phyloP scores from a whole-genome alignment of 1,284 basidiomycete species.

The Sporisorium iseilematis-ciliati region DNA sequence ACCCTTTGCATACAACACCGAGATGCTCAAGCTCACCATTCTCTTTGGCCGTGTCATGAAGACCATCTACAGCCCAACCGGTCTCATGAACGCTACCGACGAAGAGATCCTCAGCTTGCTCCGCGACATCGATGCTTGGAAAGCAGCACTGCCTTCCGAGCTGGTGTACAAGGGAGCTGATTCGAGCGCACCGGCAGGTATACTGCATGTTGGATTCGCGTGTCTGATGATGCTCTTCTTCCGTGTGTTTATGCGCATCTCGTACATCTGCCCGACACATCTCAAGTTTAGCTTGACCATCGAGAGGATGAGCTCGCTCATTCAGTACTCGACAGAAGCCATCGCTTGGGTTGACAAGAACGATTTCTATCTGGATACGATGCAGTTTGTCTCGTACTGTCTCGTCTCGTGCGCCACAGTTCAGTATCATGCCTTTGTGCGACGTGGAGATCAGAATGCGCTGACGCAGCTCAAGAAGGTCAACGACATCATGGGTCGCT shows the following conservation, averaged over 20 bases:
- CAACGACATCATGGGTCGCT: conserved; percentile 41
- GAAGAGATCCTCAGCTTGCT: conserved; percentile 62
- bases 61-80: conserved; percentile 67
- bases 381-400: conserved; percentile 61
- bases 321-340: conserved; percentile 55
- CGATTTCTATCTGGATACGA: conserved; percentile 63
- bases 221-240: conserved; percentile 66
- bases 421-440: conserved; percentile 63
- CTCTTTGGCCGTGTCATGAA: conserved; percentile 67
- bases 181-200: conserved; percentile 54
- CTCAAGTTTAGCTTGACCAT: conserved; percentile 65
- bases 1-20: conserved; percentile 65
- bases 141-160: conserved; percentile 52
- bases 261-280: conserved; percentile 64
- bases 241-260: conserved; percentile 66
- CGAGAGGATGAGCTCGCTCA: conserved; percentile 62
- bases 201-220: conserved; percentile 59
- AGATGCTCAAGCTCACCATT: conserved; percentile 66
- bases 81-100: conserved; percentile 66
- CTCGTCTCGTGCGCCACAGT: conserved; percentile 66
- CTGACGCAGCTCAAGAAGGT: conserved; percentile 49
- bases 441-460: conserved; percentile 56
- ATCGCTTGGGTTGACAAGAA: conserved; percentile 63
- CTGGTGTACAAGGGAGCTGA: conserved; percentile 54
- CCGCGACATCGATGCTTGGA: conserved; percentile 63